phyloP scores from a whole-genome alignment of 371 early-diverging fungal species.

The Choanephora cucurbitarum region DNA sequence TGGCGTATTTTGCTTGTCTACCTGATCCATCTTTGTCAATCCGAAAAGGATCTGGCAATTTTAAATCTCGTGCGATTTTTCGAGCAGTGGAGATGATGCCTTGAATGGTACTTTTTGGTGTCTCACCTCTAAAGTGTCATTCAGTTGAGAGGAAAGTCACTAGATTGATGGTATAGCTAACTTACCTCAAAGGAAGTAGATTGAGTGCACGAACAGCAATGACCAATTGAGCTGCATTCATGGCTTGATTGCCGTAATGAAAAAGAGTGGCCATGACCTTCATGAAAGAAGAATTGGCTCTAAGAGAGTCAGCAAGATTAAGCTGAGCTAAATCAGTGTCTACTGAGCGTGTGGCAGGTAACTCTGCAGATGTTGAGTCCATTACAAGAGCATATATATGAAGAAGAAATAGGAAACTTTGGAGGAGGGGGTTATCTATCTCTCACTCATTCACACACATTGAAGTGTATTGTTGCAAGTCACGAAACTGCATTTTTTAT shows the following conservation, averaged over 20 bases:
- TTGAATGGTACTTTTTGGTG: constrained; percentile 57
- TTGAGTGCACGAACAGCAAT: constrained; percentile 44
- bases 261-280: constrained; percentile 51
- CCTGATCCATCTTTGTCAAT: constrained; percentile 45
- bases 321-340: constrained; percentile 50
- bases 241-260: constrained; percentile 51
- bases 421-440: too few species aligned
- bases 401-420: too few species aligned
- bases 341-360: constrained; percentile 11
- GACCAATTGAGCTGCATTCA: constrained; percentile 52
- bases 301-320: constrained; percentile 39
- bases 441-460: too few species aligned
- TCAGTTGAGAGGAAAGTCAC: too few species aligned
- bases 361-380: too few species aligned
- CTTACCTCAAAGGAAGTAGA: constrained; percentile 48
- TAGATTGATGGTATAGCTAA: too few species aligned
- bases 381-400: too few species aligned
- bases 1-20: constrained; percentile 48
- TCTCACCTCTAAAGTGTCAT: constrained; percentile 54
- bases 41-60: constrained; percentile 46
- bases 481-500: too few species aligned
- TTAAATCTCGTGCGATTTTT: constrained; percentile 42
- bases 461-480: too few species aligned
- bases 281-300: constrained; percentile 55
- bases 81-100: constrained; percentile 57